Conservation (phyloP, 2,329 filamentous ascomycete genomes). For the Exophiala spinifera region DNA sequence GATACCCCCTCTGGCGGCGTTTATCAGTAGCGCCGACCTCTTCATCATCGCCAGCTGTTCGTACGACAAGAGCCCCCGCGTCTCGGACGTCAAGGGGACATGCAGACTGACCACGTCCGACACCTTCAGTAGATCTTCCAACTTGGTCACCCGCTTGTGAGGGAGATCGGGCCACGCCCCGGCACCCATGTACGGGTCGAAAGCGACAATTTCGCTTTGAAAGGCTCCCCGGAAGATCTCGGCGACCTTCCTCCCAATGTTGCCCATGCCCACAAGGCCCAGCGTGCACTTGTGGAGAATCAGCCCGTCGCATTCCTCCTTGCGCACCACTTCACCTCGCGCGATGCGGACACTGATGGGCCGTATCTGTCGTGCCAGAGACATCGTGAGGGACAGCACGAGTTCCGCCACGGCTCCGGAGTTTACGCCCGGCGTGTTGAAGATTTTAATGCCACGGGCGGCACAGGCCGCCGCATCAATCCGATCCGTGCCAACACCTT, state of each 20-base stretch:
- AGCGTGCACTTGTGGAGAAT: too few species aligned
- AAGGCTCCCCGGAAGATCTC: too few species aligned
- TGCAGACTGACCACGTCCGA: conserved; percentile 39
- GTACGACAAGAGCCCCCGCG: conserved; percentile 35
- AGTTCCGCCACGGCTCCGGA: too few species aligned
- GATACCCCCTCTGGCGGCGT: conserved; percentile 42
- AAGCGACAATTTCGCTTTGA: background rate
- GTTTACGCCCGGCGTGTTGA: background rate
- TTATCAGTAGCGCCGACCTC: conserved; percentile 40
- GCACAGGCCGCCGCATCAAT: background rate
- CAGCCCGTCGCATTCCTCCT: too few species aligned
- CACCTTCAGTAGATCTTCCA: background rate
- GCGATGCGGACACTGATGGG: too few species aligned
- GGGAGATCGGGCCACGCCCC: conserved; percentile 9
- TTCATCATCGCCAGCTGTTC: conserved; percentile 38
- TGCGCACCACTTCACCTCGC: too few species aligned
- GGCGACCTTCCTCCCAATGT: too few species aligned
- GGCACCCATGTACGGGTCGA: conserved; percentile 10
- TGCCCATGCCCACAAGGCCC: too few species aligned
- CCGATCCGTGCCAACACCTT: background rate
- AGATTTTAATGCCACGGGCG: background rate
- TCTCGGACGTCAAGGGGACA: conserved; percentile 38
- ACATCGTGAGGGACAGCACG: too few species aligned
- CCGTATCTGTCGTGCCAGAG: too few species aligned
- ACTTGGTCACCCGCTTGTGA: conserved; percentile 7